These are phyloP conservation scores for Penicillium argentinense DNA, from an alignment of 495 filamentous ascomycete species.

Conservation along the genomic window DNA sequence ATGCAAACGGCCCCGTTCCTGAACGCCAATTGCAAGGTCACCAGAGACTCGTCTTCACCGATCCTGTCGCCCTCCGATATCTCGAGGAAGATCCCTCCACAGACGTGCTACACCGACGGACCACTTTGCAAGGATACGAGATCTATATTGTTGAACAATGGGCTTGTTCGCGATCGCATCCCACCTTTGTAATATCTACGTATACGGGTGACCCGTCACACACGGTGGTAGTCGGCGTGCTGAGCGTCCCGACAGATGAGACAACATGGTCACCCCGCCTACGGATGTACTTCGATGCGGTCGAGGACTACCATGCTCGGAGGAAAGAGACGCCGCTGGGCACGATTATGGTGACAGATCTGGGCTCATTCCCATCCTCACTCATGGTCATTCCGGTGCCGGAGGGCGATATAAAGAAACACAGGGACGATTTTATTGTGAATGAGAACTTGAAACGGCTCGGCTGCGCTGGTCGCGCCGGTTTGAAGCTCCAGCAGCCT, in stretches of 20 bases:
- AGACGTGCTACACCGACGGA: slow-evolving; percentile 68
- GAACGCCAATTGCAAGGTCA: slow-evolving; percentile 32
- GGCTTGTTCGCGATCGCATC: slow-evolving; percentile 88
- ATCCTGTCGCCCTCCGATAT: slow-evolving; percentile 78
- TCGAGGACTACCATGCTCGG: slow-evolving; percentile 79
- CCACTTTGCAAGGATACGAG: slow-evolving; percentile 78
- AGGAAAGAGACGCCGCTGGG: slow-evolving; percentile 79
- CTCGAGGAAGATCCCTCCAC: slow-evolving; percentile 84
- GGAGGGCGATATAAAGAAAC: slow-evolving; percentile 77
- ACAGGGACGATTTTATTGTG: slow-evolving; percentile 85
- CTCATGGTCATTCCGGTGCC: slow-evolving; percentile 87
- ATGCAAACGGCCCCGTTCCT: slow-evolving; percentile 10
- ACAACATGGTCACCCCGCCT: slow-evolving; percentile 75
- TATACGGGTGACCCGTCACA: slow-evolving; percentile 88
- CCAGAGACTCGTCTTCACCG: slow-evolving; percentile 65
- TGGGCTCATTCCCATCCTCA: slow-evolving; percentile 84
- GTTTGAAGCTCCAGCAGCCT: slow-evolving; percentile 74
- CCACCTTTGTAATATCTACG: slow-evolving; percentile 88
- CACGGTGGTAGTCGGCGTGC: slow-evolving; percentile 71
- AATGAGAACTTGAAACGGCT: slow-evolving; percentile 93
- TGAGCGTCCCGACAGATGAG: slow-evolving; percentile 83
- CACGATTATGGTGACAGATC: slow-evolving; percentile 88
- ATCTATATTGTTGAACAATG: slow-evolving; percentile 97
- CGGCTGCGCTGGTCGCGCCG: slow-evolving; percentile 87
- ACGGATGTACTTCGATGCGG: slow-evolving; percentile 80